Percentiles rank a stretch among this genome's conserved stretches.
Evolutionary conservation across 2,329 filamentous ascomycete species (phyloP).

Genomic region (Colletotrichum sp.): DNA sequence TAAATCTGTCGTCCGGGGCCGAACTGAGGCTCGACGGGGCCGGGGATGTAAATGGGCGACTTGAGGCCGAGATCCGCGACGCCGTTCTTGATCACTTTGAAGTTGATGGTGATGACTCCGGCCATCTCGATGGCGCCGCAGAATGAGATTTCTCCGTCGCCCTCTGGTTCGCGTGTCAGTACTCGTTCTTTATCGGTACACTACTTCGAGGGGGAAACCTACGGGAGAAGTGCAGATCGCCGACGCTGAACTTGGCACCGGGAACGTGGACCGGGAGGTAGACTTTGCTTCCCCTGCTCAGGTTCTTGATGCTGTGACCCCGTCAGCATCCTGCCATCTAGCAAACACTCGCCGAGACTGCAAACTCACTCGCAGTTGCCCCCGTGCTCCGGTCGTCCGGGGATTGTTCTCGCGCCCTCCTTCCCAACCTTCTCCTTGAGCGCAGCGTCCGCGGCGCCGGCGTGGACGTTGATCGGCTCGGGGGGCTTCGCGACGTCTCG

Average conservation of each 20-base stretch:
- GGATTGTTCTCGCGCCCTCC: slow-evolving; percentile 86
- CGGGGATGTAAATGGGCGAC: slow-evolving; percentile 83
- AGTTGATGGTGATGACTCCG: slow-evolving; percentile 88
- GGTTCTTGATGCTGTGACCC: slow-evolving; percentile 71
- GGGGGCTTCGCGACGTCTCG: slow-evolving; percentile 82
- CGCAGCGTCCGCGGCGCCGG: slow-evolving; percentile 65
- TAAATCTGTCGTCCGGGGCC: slow-evolving; percentile 82
- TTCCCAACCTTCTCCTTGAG: slow-evolving; percentile 71
- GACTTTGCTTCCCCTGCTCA: slow-evolving; percentile 79
- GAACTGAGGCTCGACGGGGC: slow-evolving; percentile 88
- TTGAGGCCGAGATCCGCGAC: slow-evolving; percentile 78
- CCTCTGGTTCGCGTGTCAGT: slow-evolving; percentile 53
- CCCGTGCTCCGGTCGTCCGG: slow-evolving; percentile 83
- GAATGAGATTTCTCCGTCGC: slow-evolving; percentile 90
- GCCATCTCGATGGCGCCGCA: slow-evolving; percentile 95
- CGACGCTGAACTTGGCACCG: slow-evolving; percentile 89
- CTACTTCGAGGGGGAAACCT: slow-evolving; percentile 25
- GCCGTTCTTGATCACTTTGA: slow-evolving; percentile 84
- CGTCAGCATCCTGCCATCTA: slow-evolving; percentile 5
- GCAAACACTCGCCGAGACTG: not conserved
- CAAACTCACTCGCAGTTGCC: slow-evolving; percentile 75
- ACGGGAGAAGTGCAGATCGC: slow-evolving; percentile 84
- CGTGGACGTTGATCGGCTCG: slow-evolving; percentile 73
- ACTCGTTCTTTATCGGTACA: not conserved
- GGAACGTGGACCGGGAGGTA: slow-evolving; percentile 87